A percentile compares a stretch with the other conserved stretches of the same genome.
Conservation (phyloP, 2,329 filamentous ascomycete species). For the Alternaria sp. region DNA sequence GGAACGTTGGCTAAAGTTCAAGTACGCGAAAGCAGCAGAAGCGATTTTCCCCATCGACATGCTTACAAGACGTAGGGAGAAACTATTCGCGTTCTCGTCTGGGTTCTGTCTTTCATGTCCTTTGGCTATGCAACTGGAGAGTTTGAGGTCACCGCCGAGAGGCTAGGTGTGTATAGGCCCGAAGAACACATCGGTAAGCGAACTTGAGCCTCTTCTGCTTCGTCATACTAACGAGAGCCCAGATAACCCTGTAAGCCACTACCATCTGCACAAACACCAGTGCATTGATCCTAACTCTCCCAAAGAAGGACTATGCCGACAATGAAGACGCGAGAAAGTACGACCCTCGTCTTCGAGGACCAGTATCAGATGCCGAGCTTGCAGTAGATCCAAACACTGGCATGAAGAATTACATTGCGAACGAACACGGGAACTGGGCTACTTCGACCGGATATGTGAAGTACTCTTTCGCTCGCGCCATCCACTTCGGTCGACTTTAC, state of each 20-base stretch:
- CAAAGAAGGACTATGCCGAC: conserved; percentile 57
- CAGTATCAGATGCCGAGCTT: conserved; percentile 63
- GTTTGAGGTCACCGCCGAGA: conserved; percentile 62
- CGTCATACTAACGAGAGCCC: background rate
- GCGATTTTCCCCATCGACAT: conserved; percentile 4
- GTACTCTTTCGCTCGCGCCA: conserved; percentile 56
- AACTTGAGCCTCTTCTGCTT: background rate
- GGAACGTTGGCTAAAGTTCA: conserved; percentile 61
- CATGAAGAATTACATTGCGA: conserved; percentile 99
- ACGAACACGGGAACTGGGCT: conserved; percentile 84
- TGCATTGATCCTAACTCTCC: background rate
- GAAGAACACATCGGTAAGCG: conserved; percentile 56
- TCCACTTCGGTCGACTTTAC: conserved; percentile 57
- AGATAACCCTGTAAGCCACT: conserved; percentile 35
- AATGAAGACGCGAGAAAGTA: conserved; percentile 82
- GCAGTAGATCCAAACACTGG: conserved; percentile 54
- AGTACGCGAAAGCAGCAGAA: conserved; percentile 21
- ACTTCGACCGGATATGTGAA: conserved; percentile 84
- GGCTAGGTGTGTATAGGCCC: conserved; percentile 57
- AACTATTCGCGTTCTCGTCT: conserved; percentile 62
- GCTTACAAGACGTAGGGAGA: conserved; percentile 48
- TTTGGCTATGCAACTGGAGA: conserved; percentile 64
- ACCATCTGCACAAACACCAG: background rate
- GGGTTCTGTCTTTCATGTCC: conserved; percentile 62
- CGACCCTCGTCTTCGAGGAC: conserved; percentile 81